Evolutionary conservation across 805 yeast genomes (phyloP), one percentile per base, ranked within the genome.

Genomic region (Jamesozyma hellenica): DNA sequence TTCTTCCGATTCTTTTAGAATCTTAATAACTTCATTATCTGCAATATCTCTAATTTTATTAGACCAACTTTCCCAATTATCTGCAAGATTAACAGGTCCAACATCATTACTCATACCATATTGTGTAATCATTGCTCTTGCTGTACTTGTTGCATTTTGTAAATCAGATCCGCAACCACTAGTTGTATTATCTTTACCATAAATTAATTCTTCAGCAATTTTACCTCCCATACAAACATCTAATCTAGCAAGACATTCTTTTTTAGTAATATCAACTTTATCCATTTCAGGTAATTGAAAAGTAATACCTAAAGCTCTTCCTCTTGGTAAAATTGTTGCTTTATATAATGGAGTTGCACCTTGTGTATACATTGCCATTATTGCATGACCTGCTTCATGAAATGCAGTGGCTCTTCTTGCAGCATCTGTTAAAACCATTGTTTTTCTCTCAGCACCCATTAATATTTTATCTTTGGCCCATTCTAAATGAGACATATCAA

Each of bases 221-320:
- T 88, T 88, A 47, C 99, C 99, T 44, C 98, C 99, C 98, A 92
- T 92, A 60, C 96, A 87, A 36, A 92, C 98, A 61, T 92, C 98
- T 49, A 92, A 65, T 47, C 94, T 71, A 0, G 97, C 96, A 47
- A 81, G 70, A 60, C 96, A 84, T 64, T 92, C 97, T 44, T 72
- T 76, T 59, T 75, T 82, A 26, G 96, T 86, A 63, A 84, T 82
- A 56, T 90, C 97, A 45, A 84, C 87, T 67, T 92, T 90, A 65
- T 92, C 98, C 90, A 88, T 86, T 60, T 92, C 97, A 3, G 98
- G 98, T 49, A 92, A 74, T 63, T 90, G 97, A 75, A 88, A 92
- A 1, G 98, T 94, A 35, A 92, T 77, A 60, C 99, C 99, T 38
- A 92, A 68, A 0, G 98, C 98, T 49, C 95, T 70, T 33, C 99